Base-by-base conservation (phyloP, 129 eudicot species). In the Lactuca saligna region DNA sequence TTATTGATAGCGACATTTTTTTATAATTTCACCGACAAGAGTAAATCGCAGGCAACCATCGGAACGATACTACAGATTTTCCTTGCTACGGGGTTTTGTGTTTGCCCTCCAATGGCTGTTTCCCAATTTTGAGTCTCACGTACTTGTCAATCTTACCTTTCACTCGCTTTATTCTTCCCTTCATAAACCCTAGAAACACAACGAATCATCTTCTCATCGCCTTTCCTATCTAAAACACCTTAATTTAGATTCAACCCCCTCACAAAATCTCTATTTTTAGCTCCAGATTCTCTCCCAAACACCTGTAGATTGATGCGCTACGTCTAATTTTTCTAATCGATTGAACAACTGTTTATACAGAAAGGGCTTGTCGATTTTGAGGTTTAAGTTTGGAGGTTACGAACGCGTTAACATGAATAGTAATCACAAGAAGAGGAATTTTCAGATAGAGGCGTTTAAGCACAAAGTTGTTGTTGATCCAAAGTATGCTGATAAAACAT, bases 391-490 rank as follows among this genome's bases (percentile, higher is more conserved):
- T 11, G 4, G 51, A 10, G 51, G 12, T 46, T 46, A 46, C 51
- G 15, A 46, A 46, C 51, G 51, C 15, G 51, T 46, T 46, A 46
- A 46, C 4, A 34, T 49, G 70, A 86, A 44, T 39, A 73, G 78
- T 66, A 80, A 75, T 72, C 88, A 74, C 83, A 85, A 82, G 79
- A 86, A 86, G 82, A 89, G 86, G 83, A 84, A 70, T 75, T 83
- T 86, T 76, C 88, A 89, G 76, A 86, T 89, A 42, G 97, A 89
- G 75, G 94, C 94, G 63, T 89, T 89, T 67, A 86, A 84, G 66
- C 94, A 84, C 57, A 71, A 68, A 17, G 91, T 86, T 8, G 94
- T 89, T 62, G 91, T 89, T 65, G 94, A 89, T 80, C 97, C 90
- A 2, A 86, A 87, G 75, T 89, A 86, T 38, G 94, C 90, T 3